Conservation (phyloP, 257 asterid species). For the Nicotiana benthamiana region DNA sequence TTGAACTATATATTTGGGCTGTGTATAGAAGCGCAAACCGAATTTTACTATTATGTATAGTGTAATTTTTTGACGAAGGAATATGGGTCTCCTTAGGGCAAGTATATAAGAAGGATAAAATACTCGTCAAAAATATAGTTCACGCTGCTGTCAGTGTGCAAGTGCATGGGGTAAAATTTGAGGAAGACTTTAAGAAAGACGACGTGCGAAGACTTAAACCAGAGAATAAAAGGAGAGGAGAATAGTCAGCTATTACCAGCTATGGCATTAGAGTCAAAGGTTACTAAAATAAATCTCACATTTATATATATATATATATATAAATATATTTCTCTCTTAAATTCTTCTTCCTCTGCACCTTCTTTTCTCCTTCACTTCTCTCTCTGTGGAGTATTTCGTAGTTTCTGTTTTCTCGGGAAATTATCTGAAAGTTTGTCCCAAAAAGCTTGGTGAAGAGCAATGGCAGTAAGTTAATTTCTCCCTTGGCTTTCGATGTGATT, state of each 20-base stretch:
- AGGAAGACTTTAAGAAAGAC: background rate
- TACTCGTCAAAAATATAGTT: too few species aligned
- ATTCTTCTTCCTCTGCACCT: background rate
- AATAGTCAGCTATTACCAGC: background rate
- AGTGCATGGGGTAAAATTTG: too few species aligned
- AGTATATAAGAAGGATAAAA: too few species aligned
- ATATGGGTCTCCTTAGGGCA: too few species aligned
- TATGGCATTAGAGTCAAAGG: background rate
- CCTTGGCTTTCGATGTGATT: too few species aligned
- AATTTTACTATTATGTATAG: too few species aligned
- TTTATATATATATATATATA: too few species aligned
- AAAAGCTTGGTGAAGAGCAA: background rate
- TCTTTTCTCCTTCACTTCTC: background rate
- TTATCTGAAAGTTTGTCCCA: background rate
- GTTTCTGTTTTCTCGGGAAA: background rate
- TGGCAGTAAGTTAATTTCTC: background rate
- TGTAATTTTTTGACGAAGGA: too few species aligned
- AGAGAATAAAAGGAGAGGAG: background rate
- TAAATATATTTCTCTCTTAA: background rate
- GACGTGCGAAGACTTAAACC: background rate
- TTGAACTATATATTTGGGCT: too few species aligned
- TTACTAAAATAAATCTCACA: background rate
- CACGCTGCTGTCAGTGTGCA: too few species aligned
- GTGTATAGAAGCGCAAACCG: too few species aligned
- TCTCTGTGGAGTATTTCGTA: background rate